phyloP scores from a whole-genome alignment of 2,329 filamentous ascomycete species.

The Colletotrichum horii region DNA sequence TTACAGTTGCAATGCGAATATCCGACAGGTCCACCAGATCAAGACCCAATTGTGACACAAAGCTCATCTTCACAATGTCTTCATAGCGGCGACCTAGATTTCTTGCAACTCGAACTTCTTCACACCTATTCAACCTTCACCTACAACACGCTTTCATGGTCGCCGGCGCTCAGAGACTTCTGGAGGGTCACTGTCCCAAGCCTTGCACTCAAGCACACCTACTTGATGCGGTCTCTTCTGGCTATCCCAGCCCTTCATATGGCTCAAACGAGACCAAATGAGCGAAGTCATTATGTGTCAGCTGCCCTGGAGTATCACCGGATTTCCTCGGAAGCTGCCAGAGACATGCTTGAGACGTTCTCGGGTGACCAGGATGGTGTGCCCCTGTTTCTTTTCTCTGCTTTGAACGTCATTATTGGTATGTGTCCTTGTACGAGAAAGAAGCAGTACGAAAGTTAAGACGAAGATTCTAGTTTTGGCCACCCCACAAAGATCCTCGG shows the following conservation, averaged over 20 bases:
- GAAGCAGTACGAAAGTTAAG: neutral
- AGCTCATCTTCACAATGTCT: neutral
- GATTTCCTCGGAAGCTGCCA: neutral
- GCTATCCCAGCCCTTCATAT: conserved; percentile 6
- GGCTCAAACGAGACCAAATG: neutral
- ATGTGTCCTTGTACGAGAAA: neutral
- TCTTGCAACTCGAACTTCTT: conserved; percentile 7
- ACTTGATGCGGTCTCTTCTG: conserved; percentile 3
- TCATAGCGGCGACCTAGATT: neutral
- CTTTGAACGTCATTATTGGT: neutral
- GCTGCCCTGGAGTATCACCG: neutral
- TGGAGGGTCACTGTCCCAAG: conserved; percentile 4
- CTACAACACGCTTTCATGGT: neutral
- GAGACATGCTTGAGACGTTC: neutral
- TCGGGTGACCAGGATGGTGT: neutral
- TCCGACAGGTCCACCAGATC: neutral
- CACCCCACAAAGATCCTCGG: neutral
- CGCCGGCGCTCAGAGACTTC: neutral
- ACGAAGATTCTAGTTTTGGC: neutral
- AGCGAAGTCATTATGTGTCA: neutral
- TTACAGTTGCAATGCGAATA: neutral
- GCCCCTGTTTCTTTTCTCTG: neutral
- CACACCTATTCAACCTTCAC: neutral
- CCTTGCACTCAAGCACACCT: neutral
- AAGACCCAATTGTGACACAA: rapidly evolving